Evolutionary conservation across 73 alveolate genomes (phyloP), one percentile per base, ranked within the genome.

Genomic region (Paramecium sonneborni): DNA sequence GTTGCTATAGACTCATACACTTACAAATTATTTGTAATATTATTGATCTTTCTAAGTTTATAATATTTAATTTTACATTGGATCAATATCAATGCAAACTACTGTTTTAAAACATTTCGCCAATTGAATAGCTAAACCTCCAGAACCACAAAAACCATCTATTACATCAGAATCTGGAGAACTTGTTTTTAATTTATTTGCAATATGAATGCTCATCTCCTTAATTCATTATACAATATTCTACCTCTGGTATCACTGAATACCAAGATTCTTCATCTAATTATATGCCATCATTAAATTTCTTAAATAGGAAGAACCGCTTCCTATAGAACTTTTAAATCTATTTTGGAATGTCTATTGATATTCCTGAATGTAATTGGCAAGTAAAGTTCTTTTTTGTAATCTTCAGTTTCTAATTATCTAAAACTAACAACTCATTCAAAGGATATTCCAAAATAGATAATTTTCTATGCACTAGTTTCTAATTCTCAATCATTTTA

Each of bases 261-360:
- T 79, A 79, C 90, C 90, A 79, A 24, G 90, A 79, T 44, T 79
- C 90, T 21, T 79, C 90, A 79, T 79, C 90, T 79, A 79, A 46
- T 24, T 30, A 20, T 24, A 79, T 79, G 18, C 90, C 90, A 74
- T 79, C 90, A 43, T 26, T 44, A 46, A 41, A 79, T 24, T 39
- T 38, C 56, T 79, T 79, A 46, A 79, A 79, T 1, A 79, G 90
- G 24, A 79, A 79, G 72, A 79, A 79, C 21, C 90, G 44, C 90
- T 79, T 79, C 56, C 72, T 32, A 44, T 79, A 79, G 52, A 79
- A 79, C 72, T 79, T 79, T 44, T 79, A 44, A 79, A 79, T 79
- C 39, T 79, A 24, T 39, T 79, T 79, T 0, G 90, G 90, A 5
- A 79, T 34, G 44, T 79, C 90, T 2, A 32, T 32, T 26, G 84